Evolutionary conservation across 1,139 yeast genomes (phyloP), one percentile per base, ranked within the genome.

Genomic region (Hyphopichia khmerensis): DNA sequence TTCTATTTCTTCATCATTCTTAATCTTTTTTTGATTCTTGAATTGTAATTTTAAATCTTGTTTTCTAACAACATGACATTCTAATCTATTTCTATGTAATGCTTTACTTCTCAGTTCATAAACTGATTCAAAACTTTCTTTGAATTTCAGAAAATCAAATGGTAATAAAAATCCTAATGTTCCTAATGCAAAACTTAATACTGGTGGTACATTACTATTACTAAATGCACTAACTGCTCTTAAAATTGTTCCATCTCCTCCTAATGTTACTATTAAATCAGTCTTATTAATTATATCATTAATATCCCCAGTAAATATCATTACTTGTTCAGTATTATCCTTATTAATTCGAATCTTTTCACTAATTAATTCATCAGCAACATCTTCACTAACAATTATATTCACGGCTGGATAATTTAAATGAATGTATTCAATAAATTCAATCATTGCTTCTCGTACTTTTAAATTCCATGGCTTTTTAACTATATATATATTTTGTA

Each of bases 171-270:
- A 91, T 18, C 99, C 99, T 33, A 91, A 64, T 0, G 98, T 90
- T 0, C 99, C 99, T 67, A 91, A 67, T 1, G 96, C 87, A 60
- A 89, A 90, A 35, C 96, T 84, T 40, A 91, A 66, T 0, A 91
- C 87, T 0, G 98, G 99, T 1, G 97, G 96, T 2, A 89, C 96
- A 24, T 74, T 69, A 7, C 74, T 74, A 54, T 82, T 82, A 46
- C 82, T 81, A 59, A 91, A 91, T 38, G 72, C 62, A 21, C 79
- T 72, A 2, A 78, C 83, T 0, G 91, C 93, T 46, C 87, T 77
- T 38, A 91, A 65, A 47, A 91, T 89, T 0, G 98, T 91, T 10
- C 98, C 99, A 60, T 91, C 99, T 11, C 99, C 99, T 9, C 98
- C 98, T 32, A 91, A 64, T 0, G 97, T 87, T 13, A 91, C 89